phyloP scores from a whole-genome alignment of 495 filamentous ascomycete genomes.

The Aspergillus bertholletiae region DNA sequence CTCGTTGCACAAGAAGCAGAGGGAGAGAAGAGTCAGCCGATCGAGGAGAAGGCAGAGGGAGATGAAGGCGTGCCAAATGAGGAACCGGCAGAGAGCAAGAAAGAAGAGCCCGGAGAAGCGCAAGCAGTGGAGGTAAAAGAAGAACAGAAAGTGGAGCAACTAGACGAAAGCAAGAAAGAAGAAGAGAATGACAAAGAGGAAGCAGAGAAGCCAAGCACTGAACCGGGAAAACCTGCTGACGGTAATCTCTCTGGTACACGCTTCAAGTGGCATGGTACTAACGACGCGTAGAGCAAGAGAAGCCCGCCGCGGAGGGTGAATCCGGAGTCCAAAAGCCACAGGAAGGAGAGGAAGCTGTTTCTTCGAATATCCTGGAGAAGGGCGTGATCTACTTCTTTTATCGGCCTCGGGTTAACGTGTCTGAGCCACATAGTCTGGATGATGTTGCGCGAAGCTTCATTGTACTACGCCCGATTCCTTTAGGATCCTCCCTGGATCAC shows the following conservation, averaged over 20 bases:
- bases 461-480: conserved; percentile 71
- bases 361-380: conserved; percentile 83
- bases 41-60: conserved; percentile 3
- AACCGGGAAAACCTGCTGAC: neutral
- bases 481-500: conserved; percentile 61
- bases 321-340: conserved; percentile 32
- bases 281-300: conserved; percentile 5
- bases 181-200: neutral
- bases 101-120: neutral
- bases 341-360: conserved; percentile 51
- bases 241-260: neutral
- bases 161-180: conserved; percentile 1
- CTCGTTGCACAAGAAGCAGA: neutral
- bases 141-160: neutral
- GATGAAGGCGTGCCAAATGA: conserved; percentile 23
- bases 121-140: neutral
- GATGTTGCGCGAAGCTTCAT: conserved; percentile 82
- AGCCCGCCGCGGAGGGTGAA: conserved; percentile 14
- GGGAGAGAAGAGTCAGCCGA: conserved; percentile 2
- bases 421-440: conserved; percentile 63
- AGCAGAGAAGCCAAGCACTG: neutral
- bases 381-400: conserved; percentile 95
- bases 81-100: conserved; percentile 15
- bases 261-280: neutral
- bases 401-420: conserved; percentile 68